A percentile compares a stretch with the other conserved stretches of the same genome.
These are phyloP conservation scores for Tilletiopsis washingtonensis DNA, from an alignment of 1,284 basidiomycete species.

Conservation along the genomic window DNA sequence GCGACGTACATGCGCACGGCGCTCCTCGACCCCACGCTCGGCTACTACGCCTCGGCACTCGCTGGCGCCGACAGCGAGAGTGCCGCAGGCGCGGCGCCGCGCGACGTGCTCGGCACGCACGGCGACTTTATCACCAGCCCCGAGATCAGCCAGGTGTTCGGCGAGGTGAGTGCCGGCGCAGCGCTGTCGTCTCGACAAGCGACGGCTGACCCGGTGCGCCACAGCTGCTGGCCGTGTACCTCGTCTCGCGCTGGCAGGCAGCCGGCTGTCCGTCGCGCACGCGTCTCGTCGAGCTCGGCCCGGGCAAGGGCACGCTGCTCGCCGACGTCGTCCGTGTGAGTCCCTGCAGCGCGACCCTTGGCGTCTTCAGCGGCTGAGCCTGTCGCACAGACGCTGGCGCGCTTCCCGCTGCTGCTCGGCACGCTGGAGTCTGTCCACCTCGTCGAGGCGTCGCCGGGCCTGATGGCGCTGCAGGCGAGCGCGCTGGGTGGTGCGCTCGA, in stretches of 20 bases:
- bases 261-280: slow-evolving; percentile 52
- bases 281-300: slow-evolving; percentile 83
- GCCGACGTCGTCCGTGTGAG: too few relatives aligned
- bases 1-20: slow-evolving; percentile 45
- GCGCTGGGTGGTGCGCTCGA: slow-evolving; percentile 21
- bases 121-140: slow-evolving; percentile 97
- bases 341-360: too few relatives aligned
- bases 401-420: slow-evolving; percentile 26
- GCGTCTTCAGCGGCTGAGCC: too few relatives aligned
- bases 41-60: slow-evolving; percentile 33
- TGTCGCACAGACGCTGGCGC: slow-evolving; percentile 33
- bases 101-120: slow-evolving; percentile 66
- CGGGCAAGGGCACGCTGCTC: slow-evolving; percentile 86
- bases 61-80: not conserved
- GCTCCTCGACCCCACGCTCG: slow-evolving; percentile 41
- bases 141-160: slow-evolving; percentile 93
- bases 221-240: slow-evolving; percentile 54
- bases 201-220: too few relatives aligned
- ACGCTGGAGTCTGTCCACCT: slow-evolving; percentile 33
- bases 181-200: too few relatives aligned
- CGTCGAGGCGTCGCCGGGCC: slow-evolving; percentile 39
- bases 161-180: slow-evolving; percentile 65
- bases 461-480: slow-evolving; percentile 30
- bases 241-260: slow-evolving; percentile 68
- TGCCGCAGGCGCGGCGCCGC: too few relatives aligned